phyloP scores from a whole-genome alignment of 352 stramenopile genomes.

The Globisporangium sylvaticum region DNA sequence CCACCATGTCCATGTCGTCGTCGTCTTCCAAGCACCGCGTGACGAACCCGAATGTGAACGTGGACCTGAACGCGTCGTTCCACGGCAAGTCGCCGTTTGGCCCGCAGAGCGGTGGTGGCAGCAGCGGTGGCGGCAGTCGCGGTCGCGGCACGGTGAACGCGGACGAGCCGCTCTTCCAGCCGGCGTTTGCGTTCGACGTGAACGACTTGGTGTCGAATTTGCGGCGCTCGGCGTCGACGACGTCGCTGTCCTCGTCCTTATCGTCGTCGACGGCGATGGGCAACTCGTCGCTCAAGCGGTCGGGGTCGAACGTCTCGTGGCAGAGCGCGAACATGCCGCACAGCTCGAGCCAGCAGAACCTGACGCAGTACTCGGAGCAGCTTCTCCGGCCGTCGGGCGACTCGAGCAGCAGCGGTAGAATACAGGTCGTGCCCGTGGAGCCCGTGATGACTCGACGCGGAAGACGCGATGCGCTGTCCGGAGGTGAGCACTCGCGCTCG shows the following conservation, averaged over 20 bases:
- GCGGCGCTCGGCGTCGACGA: conserved; percentile 20
- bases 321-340: background rate
- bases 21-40: conserved; percentile 33
- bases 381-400: background rate
- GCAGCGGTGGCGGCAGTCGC: conserved; percentile 5
- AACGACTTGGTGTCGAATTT: conserved; percentile 40
- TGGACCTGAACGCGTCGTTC: conserved; percentile 45
- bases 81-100: conserved; percentile 9
- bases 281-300: conserved; percentile 13
- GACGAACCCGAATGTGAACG: conserved; percentile 19
- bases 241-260: conserved; percentile 21
- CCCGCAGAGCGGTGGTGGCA: conserved; percentile 6
- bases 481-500: conserved; percentile 27
- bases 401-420: conserved; percentile 15
- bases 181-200: conserved; percentile 52
- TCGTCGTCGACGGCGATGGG: conserved; percentile 25
- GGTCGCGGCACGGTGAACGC: background rate
- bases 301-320: conserved; percentile 16
- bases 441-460: conserved; percentile 25
- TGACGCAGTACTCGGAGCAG: conserved; percentile 8
- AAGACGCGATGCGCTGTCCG: conserved; percentile 37
- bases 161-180: conserved; percentile 33
- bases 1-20: conserved; percentile 18
- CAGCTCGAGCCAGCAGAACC: conserved; percentile 21
- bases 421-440: conserved; percentile 25